A percentile compares a stretch with the other conserved stretches of the same genome.
phyloP scores from a whole-genome alignment of 1,284 basidiomycete genomes.

The Ceratobasidium sp. region DNA sequence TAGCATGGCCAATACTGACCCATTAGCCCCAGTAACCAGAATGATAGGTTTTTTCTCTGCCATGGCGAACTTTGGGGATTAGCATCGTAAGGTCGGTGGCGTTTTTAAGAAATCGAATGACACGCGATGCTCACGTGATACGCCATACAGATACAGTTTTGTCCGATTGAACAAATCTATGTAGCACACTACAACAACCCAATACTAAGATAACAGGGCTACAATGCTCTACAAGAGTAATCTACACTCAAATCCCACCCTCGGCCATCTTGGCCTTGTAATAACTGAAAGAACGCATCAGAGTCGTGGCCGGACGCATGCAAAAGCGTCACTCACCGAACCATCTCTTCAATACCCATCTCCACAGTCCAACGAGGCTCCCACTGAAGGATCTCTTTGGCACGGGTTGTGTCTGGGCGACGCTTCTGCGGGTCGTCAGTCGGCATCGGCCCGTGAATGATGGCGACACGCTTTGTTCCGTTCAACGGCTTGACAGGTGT shows the following conservation, averaged over 20 bases:
- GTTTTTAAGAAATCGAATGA: slow-evolving; percentile 17
- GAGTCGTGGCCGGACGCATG: neutral
- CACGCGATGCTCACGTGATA: slow-evolving; percentile 7
- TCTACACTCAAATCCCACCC: slow-evolving; percentile 70
- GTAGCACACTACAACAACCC: neutral
- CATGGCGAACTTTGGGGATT: neutral
- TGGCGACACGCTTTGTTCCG: slow-evolving; percentile 65
- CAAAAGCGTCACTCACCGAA: slow-evolving; percentile 58
- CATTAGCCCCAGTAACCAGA: slow-evolving; percentile 77
- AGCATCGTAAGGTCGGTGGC: slow-evolving; percentile 31
- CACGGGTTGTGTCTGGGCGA: slow-evolving; percentile 91
- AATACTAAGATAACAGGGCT: slow-evolving; percentile 11
- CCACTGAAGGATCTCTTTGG: slow-evolving; percentile 89
- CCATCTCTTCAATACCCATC: slow-evolving; percentile 95
- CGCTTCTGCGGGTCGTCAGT: slow-evolving; percentile 95
- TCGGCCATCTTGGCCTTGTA: slow-evolving; percentile 89
- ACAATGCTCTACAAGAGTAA: slow-evolving; percentile 24
- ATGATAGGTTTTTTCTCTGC: slow-evolving; percentile 58
- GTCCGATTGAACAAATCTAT: slow-evolving; percentile 7
- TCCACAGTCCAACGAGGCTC: slow-evolving; percentile 91
- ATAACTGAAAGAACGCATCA: slow-evolving; percentile 60
- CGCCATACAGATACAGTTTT: neutral
- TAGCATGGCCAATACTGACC: slow-evolving; percentile 59
- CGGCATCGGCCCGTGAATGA: slow-evolving; percentile 88
- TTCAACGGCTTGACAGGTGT: slow-evolving; percentile 61